Base-by-base conservation (phyloP, 495 filamentous ascomycete species). In the Penicillium lividum region DNA sequence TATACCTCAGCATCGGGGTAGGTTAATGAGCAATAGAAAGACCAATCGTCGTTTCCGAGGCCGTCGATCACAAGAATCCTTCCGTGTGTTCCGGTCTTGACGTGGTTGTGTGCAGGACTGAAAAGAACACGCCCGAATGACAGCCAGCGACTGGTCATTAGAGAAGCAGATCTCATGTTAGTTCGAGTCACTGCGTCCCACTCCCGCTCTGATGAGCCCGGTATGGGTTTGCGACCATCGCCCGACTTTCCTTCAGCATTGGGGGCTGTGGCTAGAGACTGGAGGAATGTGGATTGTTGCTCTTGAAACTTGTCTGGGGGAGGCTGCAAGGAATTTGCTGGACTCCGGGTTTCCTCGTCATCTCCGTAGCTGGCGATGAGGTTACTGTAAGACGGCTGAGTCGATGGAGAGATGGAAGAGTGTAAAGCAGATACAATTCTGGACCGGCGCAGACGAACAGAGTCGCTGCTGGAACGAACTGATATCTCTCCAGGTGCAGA, bases 71-170 rank as follows among this genome's bases (percentile, higher is more conserved):
- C 89, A 15, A 99, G 82, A 33, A 99, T 82, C 22, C 83, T 73
- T 31, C 85, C 81, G 30, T 84, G 75, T 9, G 75, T 71, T 31
- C 74, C 86, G 7, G 83, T 80, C 40, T 86, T 84, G 36, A 97
- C 82, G 53, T 90, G 88, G 27, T 89, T 87, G 56, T 95, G 89
- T 16, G 92, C 90, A 5, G 95, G 94, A 63, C 90, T 95, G 74
- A 99, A 96, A 8, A 99, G 83, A 0, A 98, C 92, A 53, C 93
- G 86, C 13, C 94, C 94, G 72, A 97, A 98, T 7, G 92, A 93
- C 25, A 99, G 82, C 93, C 93, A 98, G 57, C 86, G 84, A 69
- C 85, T 88, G 1, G 87, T 88, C 84, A 88, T 88, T 15, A 91
- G 71, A 9, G 88, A 87, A 34, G 88, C 90, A 5, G 92, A 91